Evolutionary conservation across 1,139 yeast genomes (phyloP), one percentile per base, ranked within the genome.

Genomic region (Magnusiomyces magnusii): DNA sequence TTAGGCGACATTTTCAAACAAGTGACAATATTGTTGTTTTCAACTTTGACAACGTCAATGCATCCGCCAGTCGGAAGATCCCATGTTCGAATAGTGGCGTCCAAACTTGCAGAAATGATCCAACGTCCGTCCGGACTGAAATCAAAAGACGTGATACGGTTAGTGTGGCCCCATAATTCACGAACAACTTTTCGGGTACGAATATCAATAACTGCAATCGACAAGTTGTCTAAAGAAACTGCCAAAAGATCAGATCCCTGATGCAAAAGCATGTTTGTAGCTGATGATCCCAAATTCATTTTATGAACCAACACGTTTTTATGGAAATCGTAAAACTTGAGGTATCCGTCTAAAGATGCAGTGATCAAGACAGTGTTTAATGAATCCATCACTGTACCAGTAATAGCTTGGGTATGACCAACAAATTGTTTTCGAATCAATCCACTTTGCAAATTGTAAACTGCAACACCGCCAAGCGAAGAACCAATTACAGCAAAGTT

Each of bases 41-140:
- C 86, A 47, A 93, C 80, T 57, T 78, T 76, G 19, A 93, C 85
- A 63, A 97, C 98, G 74, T 95, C 99, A 61, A 95, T 91, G 73
- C 98, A 92, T 0, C 93, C 91, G 56, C 99, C 99, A 2, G 97
- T 87, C 41, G 99, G 98, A 62, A 95, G 80, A 71, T 95, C 99
- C 99, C 99, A 95, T 0, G 97, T 91, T 68, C 99, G 81, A 58
- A 95, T 79, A 0, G 99, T 92, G 1, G 90, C 80, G 71, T 95
- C 99, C 62, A 92, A 77, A 0, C 91, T 81, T 0, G 90, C 84
- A 27, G 95, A 85, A 15, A 95, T 86, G 51, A 95, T 76, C 98
- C 98, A 95, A 72, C 98, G 83, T 47, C 97, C 98, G 71, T 92
- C 95, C 2, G 97, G 96, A 7, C 96, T 86, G 68, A 93, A 93